Evolutionary conservation across 805 yeast genomes (phyloP), one percentile per base, ranked within the genome.

Genomic region (Yarrowia hollandica): DNA sequence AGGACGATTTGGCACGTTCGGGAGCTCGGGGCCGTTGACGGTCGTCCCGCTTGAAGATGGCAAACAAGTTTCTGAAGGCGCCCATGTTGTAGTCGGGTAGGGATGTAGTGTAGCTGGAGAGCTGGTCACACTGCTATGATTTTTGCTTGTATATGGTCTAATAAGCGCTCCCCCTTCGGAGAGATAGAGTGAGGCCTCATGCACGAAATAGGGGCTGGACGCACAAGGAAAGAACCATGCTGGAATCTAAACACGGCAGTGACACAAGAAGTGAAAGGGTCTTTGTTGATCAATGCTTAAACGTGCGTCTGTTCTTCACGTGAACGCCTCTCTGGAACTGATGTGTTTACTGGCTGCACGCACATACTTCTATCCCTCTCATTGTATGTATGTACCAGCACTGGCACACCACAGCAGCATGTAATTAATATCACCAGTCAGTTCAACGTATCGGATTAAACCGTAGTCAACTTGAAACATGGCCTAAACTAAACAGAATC

Each of bases 171-270:
- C 18, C 52, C 35, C 28, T 44, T 41, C 48, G 33, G 48, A 28
- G 28, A 44, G 52, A 28, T 44, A 28, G 52, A 28, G 35, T 19
- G 18, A 15, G n/a, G 15, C 18, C 52, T n/a, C 52, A 18, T 44
- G 52, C 52, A 44, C 26, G 52, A 44, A 44, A 44, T 44, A 44
- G 52, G 52, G 52, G 52, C 28, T 44, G 23, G 23, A 28, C 26
- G 52, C 52, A 44, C 48, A 26, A 41, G 48, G 33, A 12, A 22
- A 26, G 22, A 19, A 23, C 18, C 30, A 26, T 26, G 30, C n/a
- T 14, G 4, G n/a, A 30, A n/a, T n/a, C 34, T 30, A 30, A 30
- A 30, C 34, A 30, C 12, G 30, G 30, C 30, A 26, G 11, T 26
- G 30, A 3, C 30, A 26, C 9, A 26, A 26, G n/a, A n/a, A n/a